Percentiles rank a stretch among this genome's conserved stretches.
Conservation (phyloP, 2,329 filamentous ascomycete species). For the Cytospora leucostoma region DNA sequence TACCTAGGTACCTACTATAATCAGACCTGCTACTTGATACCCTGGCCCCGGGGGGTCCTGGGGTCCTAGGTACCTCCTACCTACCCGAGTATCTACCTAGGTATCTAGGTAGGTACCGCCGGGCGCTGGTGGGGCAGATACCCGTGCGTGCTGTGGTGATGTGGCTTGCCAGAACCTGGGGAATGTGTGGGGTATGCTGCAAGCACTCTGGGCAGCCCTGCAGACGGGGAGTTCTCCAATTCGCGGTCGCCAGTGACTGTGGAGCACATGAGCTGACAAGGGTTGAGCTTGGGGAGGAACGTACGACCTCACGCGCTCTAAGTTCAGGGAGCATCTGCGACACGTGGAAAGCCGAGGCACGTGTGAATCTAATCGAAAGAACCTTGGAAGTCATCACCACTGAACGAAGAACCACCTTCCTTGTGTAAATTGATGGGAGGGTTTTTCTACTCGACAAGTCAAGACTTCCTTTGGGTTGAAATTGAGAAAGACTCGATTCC, state of each 20-base stretch:
- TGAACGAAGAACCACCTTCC: background rate
- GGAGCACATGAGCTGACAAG: background rate
- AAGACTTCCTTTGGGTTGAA: background rate
- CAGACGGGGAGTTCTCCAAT: background rate
- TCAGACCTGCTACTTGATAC: no score
- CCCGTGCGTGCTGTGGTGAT: no score
- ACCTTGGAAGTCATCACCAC: background rate
- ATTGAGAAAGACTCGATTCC: background rate
- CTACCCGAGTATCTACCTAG: no score
- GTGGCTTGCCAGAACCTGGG: background rate
- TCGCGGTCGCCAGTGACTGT: background rate
- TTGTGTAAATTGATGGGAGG: background rate
- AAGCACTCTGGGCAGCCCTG: constrained; percentile 2
- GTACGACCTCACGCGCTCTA: no score
- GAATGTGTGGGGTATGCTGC: constrained; percentile 15
- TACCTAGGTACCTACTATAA: no score
- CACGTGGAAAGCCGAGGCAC: constrained; percentile 26
- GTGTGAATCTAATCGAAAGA: constrained; percentile 10
- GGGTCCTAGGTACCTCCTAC: no score
- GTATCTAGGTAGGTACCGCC: no score
- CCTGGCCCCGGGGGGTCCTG: no score
- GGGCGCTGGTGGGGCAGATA: no score
- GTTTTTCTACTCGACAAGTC: background rate
- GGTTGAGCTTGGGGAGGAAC: background rate
- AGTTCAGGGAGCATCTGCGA: background rate